A percentile compares a stretch with the other conserved stretches of the same genome.
Conservation (phyloP, 2,329 filamentous ascomycete species). For the Ceratocystis colombiana region DNA sequence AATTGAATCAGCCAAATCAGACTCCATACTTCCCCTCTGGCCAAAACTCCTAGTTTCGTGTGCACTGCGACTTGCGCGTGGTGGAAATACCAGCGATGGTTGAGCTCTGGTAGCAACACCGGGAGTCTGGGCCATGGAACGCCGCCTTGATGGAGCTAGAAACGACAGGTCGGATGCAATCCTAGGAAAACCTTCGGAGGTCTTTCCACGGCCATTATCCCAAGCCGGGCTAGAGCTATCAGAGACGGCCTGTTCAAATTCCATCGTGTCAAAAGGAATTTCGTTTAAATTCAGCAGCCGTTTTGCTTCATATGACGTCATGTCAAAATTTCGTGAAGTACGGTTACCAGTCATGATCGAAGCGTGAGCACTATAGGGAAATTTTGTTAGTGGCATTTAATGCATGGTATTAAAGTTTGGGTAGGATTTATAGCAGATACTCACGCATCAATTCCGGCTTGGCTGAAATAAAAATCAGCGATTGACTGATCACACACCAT, state of each 20-base stretch:
- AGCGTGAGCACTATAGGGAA: slow-evolving; percentile 17
- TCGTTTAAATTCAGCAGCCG: slow-evolving; percentile 36
- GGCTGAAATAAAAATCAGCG: slow-evolving; percentile 24
- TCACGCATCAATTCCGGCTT: slow-evolving; percentile 24
- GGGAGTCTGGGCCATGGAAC: slow-evolving; percentile 41
- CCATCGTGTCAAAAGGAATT: slow-evolving; percentile 29
- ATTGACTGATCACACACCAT: slow-evolving; percentile 10
- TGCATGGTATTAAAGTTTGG: too few species aligned
- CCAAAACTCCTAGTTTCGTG: slow-evolving; percentile 10
- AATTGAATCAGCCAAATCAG: neutral
- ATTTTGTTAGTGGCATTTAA: neutral
- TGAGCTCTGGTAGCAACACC: slow-evolving; percentile 40
- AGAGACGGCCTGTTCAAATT: slow-evolving; percentile 32
- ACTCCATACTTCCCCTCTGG: neutral
- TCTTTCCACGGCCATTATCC: slow-evolving; percentile 22
- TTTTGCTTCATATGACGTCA: slow-evolving; percentile 39
- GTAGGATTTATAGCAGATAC: neutral
- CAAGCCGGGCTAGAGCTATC: slow-evolving; percentile 33
- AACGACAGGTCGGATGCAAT: slow-evolving; percentile 41
- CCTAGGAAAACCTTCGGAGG: slow-evolving; percentile 31
- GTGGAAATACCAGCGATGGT: slow-evolving; percentile 21
- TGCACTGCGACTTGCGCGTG: slow-evolving; percentile 9
- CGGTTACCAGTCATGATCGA: slow-evolving; percentile 29
- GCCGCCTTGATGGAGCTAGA: slow-evolving; percentile 40
- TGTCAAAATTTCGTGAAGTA: slow-evolving; percentile 37